A percentile compares a stretch with the other conserved stretches of the same genome.
These are phyloP conservation scores for Lophium mytilinum DNA, from an alignment of 495 filamentous ascomycete species.

Conservation along the genomic window DNA sequence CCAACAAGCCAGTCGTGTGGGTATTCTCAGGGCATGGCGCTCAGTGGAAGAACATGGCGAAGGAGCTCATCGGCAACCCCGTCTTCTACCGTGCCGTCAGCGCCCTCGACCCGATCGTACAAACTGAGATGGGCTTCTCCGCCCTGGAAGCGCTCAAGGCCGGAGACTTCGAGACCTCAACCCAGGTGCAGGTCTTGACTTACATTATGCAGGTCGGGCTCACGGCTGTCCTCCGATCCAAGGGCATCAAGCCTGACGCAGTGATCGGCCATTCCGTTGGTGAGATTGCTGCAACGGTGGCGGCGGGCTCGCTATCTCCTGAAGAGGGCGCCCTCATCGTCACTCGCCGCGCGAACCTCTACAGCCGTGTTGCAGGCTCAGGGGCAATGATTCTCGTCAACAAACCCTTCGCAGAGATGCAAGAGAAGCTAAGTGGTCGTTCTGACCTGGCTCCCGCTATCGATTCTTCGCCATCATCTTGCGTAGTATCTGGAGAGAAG, in stretches of 20 bases:
- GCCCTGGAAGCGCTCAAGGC: constrained; percentile 26
- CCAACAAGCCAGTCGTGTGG: constrained; percentile 9
- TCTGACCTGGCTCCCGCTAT: constrained; percentile 36
- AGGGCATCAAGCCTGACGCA: constrained; percentile 26
- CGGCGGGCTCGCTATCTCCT: constrained; percentile 28
- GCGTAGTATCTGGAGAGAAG: constrained; percentile 32
- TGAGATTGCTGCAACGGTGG: constrained; percentile 31
- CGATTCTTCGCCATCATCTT: constrained; percentile 38
- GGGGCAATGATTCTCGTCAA: constrained; percentile 46
- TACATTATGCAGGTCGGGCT: constrained; percentile 34
- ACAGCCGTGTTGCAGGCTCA: constrained; percentile 38
- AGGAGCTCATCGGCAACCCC: constrained; percentile 10
- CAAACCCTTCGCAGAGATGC: constrained; percentile 38
- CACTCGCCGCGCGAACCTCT: constrained; percentile 31
- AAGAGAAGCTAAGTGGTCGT: constrained; percentile 13
- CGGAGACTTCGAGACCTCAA: constrained; percentile 27
- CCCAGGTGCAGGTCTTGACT: constrained; percentile 31
- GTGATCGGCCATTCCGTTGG: constrained; percentile 37
- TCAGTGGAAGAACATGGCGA: constrained; percentile 23
- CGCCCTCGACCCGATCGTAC: constrained; percentile 20
- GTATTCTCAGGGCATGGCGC: constrained; percentile 25
- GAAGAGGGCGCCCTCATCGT: constrained; percentile 31
- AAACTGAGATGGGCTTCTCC: constrained; percentile 30
- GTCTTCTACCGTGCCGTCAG: constrained; percentile 9
- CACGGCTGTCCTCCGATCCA: constrained; percentile 19